Evolutionary conservation across 345 rosid genomes (phyloP).

Genomic region (Acer saccharum): DNA sequence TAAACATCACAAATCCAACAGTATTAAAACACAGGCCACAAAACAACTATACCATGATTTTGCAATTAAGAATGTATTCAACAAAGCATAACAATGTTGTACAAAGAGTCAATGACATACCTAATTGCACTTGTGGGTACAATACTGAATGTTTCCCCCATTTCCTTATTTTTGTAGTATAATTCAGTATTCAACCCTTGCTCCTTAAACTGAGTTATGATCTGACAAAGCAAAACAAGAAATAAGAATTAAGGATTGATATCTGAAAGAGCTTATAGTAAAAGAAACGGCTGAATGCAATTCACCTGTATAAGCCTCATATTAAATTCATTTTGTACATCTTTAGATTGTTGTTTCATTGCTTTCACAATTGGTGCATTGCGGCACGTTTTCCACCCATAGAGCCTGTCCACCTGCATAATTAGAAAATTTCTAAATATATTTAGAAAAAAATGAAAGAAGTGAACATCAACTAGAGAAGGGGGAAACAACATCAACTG

Average conservation of each 20-base stretch:
- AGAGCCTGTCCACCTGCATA: conserved; percentile 85
- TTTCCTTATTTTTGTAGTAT: conserved; percentile 83
- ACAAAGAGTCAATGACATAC: conserved; percentile 31
- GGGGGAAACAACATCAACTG: conserved; percentile 11
- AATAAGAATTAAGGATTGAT: neutral
- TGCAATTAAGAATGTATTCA: neutral
- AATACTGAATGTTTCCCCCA: conserved; percentile 77
- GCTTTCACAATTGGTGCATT: conserved; percentile 79
- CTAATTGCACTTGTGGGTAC: conserved; percentile 95
- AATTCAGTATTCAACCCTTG: conserved; percentile 92
- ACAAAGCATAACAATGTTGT: neutral
- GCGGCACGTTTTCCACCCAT: conserved; percentile 80
- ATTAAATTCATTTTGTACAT: conserved; percentile 73
- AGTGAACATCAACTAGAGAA: neutral
- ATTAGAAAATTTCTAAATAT: neutral
- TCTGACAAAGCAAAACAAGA: conserved; percentile 35
- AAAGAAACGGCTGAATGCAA: conserved; percentile 5
- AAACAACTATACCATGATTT: conserved; percentile 14
- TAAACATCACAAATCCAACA: conserved; percentile 30
- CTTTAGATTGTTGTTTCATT: conserved; percentile 67
- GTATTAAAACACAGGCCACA: conserved; percentile 17
- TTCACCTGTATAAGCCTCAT: conserved; percentile 63
- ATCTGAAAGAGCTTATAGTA: neutral
- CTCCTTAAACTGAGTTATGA: conserved; percentile 76
- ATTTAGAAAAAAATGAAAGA: neutral